Evolutionary conservation across 2,329 filamentous ascomycete genomes (phyloP).

Genomic region (Hymenoscyphus linearis): DNA sequence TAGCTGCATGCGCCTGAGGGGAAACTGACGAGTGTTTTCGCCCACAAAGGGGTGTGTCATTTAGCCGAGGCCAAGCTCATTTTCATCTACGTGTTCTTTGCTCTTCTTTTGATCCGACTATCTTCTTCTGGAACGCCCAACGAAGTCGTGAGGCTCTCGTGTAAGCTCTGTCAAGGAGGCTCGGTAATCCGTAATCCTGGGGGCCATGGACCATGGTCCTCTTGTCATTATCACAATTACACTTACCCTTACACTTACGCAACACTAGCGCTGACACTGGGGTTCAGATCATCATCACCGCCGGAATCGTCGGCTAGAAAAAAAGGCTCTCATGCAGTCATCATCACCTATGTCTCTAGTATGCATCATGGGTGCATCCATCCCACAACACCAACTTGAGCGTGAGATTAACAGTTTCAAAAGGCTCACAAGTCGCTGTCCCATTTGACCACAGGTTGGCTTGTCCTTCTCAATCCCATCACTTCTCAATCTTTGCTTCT

Average conservation of each 20-base stretch:
- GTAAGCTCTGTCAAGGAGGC: neutral
- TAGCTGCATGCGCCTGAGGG: neutral
- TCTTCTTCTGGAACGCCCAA: neutral
- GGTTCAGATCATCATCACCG: neutral
- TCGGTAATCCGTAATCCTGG: too few relatives aligned
- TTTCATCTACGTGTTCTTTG: neutral
- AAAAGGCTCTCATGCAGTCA: neutral
- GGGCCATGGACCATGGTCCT: too few relatives aligned
- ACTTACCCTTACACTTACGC: neutral
- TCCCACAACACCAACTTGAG: neutral
- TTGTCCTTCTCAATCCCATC: neutral
- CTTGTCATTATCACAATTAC: too few relatives aligned
- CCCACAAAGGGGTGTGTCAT: neutral
- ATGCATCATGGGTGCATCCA: neutral
- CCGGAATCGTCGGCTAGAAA: neutral
- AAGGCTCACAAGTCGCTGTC: neutral
- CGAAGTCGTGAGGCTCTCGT: neutral
- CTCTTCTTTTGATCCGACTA: neutral
- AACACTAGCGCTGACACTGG: neutral
- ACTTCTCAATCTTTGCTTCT: slow-evolving; percentile 3
- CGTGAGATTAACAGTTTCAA: neutral
- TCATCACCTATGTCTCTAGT: too few relatives aligned
- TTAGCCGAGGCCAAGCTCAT: neutral
- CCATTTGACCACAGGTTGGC: neutral
- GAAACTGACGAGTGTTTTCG: neutral